Evolutionary conservation across 2,329 filamentous ascomycete genomes (phyloP), one percentile per base, ranked within the genome.

Genomic region (Sarocladium oryzae): DNA sequence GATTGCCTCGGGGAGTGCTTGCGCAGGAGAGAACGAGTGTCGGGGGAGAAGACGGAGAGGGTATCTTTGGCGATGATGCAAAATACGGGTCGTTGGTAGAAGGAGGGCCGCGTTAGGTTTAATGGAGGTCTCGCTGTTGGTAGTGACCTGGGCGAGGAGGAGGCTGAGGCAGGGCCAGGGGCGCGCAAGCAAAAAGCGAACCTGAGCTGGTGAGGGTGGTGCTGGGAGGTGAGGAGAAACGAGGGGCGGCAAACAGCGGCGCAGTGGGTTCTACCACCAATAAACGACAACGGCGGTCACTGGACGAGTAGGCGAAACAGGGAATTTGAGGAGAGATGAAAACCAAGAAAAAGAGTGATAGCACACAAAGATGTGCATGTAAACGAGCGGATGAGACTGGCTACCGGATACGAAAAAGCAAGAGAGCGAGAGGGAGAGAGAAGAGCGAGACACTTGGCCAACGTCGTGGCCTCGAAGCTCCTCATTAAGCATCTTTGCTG

Each of bases 121-220:
- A n/a, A 8, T 43, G 40, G 40, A 16, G 40, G 21, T 18, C 33
- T 33, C 16, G 28, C 10, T 41, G 10, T 10, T 41, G 37, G 21
- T 43, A n/a, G 40, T 33, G 16, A 32, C 8, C 43, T 48, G 43
- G 43, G 16, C 43, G 26, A 48, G 43, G 26, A 48, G 37, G 43
- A 48, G 43, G 43, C 43, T 48, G 43, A 48, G 43, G 43, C 43
- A 33, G 18, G 33, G 43, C 43, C 43, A 48, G 43, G 43, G 43
- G 43, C 43, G 43, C 40, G 40, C 43, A 33, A 6, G 43, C 43
- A 33, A 33, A 30, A 48, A 48, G 43, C 43, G 43, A 48, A 28
- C 40, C 26, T 20, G 10, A 33, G 43, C 43, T 48, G 43, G 21
- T 26, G 20, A 9, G n/a, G 23, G 7, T 37, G 40, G 23, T 18